A percentile compares a stretch with the other conserved stretches of the same genome.
These are phyloP conservation scores for Leccinellum luteum DNA, from an alignment of 768 basidiomycete species.

Conservation along the genomic window DNA sequence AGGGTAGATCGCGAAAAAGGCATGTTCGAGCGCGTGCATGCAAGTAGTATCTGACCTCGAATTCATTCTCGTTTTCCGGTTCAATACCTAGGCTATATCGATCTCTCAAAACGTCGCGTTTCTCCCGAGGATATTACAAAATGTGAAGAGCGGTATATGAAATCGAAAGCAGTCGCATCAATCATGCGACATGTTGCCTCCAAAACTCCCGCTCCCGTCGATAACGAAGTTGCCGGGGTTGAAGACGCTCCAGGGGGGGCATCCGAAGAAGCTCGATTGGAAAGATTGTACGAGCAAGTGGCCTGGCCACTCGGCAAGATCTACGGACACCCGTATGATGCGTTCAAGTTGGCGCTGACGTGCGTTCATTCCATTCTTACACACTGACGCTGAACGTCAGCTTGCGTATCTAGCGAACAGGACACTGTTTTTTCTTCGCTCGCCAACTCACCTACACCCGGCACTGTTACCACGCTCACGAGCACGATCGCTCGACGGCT, in stretches of 20 bases:
- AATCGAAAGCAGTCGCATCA: slow-evolving; percentile 93
- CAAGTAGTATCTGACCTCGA: neutral
- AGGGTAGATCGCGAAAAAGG: slow-evolving; percentile 99
- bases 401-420: slow-evolving; percentile 46
- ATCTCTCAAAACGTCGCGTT: slow-evolving; percentile 96
- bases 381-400: neutral
- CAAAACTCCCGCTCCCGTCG: slow-evolving; percentile 40
- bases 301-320: slow-evolving; percentile 91
- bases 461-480: slow-evolving; percentile 62
- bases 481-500: slow-evolving; percentile 90
- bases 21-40: slow-evolving; percentile 29
- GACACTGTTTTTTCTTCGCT: slow-evolving; percentile 82
- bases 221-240: slow-evolving; percentile 18
- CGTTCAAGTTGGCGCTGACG: slow-evolving; percentile 96
- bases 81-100: slow-evolving; percentile 78
- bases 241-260: slow-evolving; percentile 33
- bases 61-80: neutral
- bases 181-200: slow-evolving; percentile 91
- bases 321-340: slow-evolving; percentile 96
- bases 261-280: slow-evolving; percentile 78
- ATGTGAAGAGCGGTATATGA: slow-evolving; percentile 98
- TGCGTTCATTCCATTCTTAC: slow-evolving; percentile 47
- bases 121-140: slow-evolving; percentile 98
- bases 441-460: slow-evolving; percentile 49
- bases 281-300: slow-evolving; percentile 84